Base-by-base conservation (phyloP, 2,329 filamentous ascomycete genomes). In the Ophiostoma novo-ulmi region DNA sequence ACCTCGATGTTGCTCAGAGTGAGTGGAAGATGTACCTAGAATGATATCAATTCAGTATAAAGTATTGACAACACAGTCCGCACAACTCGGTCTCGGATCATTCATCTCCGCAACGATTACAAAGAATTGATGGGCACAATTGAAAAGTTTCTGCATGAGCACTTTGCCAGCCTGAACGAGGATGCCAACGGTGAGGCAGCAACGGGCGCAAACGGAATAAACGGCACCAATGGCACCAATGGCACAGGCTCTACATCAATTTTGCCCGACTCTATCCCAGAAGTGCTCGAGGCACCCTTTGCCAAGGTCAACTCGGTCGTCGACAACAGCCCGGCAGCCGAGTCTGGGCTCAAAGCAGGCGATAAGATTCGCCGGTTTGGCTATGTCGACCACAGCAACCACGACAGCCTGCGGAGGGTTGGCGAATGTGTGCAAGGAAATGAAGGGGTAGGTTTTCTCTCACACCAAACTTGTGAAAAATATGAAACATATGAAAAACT, bases 1-100 rank as follows among this genome's bases (percentile, higher is more conserved):
- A 99, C 80, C 89, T 99, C 74, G 95, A 99, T 79, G 91, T 99
- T 73, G 91, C 95, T 36, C 94, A 97, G 81, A 95, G 93, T 95
- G 26, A 17, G 68, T 61, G 17, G 17, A 48, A 13, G 52, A 11
- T 58, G 3, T 31, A 10, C n/a, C 3, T 58, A 0, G 8, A 26
- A 26, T 14, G 58, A 36, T 20, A 36, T 35, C 7, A 22, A 26
- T 13, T 26, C 10, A 14, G 11, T 5, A 44, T 44, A 22, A 17
- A 64, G 17, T 39, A 41, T 22, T 67, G 7, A 67, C 65, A 17
- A 68, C 6, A n/a, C 76, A 96, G 92, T 99, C 78, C 92, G 95
- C 73, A 97, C 93, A n/a, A 97, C 94, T 52, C 87, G 95, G 79
- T 87, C 94, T 38, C 89, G 92, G 72, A 97, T 99, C 75, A 95